Percentiles rank a stretch among this genome's conserved stretches.
Conservation (phyloP, 1,284 basidiomycete species). For the Apiotrichum veenhuisii region DNA sequence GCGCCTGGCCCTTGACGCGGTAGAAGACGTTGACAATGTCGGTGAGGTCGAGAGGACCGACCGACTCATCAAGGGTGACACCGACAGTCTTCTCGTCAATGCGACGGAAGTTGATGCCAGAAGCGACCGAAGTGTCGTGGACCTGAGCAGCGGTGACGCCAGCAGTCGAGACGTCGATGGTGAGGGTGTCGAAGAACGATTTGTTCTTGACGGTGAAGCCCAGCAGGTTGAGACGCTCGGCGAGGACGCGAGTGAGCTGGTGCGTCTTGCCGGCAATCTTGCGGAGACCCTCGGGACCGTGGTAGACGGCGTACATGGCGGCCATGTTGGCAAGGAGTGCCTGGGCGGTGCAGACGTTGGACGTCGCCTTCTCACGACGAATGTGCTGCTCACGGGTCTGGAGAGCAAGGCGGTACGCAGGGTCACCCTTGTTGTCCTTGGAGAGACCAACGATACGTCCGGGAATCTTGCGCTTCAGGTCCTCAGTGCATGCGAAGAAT, state of each 20-base stretch:
- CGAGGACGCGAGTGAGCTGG: constrained; percentile 77
- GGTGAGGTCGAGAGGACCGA: constrained; percentile 68
- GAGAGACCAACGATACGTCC: constrained; percentile 89
- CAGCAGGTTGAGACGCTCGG: constrained; percentile 62
- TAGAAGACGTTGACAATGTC: constrained; percentile 80
- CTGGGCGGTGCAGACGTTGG: constrained; percentile 87
- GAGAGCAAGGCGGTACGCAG: constrained; percentile 86
- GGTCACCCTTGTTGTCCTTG: constrained; percentile 75
- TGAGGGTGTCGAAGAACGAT: constrained; percentile 88
- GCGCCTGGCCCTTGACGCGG: constrained; percentile 43
- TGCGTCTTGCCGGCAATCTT: constrained; percentile 89
- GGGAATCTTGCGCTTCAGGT: constrained; percentile 94
- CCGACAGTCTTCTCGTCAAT: constrained; percentile 77
- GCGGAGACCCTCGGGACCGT: constrained; percentile 81
- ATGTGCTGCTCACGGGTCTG: constrained; percentile 98
- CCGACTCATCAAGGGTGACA: constrained; percentile 89
- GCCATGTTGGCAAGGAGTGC: constrained; percentile 95
- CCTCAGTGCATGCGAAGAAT: constrained; percentile 92
- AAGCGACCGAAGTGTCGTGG: constrained; percentile 64
- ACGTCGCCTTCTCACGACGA: constrained; percentile 90
- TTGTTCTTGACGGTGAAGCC: constrained; percentile 64
- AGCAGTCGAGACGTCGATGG: constrained; percentile 64
- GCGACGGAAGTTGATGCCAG: constrained; percentile 77
- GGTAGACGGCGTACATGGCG: constrained; percentile 96
- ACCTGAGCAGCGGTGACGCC: constrained; percentile 61